A percentile compares a stretch with the other conserved stretches of the same genome.
These are phyloP conservation scores for Nitzschia putrida DNA, from an alignment of 108 stramenopile genomes.

Conservation along the genomic window DNA sequence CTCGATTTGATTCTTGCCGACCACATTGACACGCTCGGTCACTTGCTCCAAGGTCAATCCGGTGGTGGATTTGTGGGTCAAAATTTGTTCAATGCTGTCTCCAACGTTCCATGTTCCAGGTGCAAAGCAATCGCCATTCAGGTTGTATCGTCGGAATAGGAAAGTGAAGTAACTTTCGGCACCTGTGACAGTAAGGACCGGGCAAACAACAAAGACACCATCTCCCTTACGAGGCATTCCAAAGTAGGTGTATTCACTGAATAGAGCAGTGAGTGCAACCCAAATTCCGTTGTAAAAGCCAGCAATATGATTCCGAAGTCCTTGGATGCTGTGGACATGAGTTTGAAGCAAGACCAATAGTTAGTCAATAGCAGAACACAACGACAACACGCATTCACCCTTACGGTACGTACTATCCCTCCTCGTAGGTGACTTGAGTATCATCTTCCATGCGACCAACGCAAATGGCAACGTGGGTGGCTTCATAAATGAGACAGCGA, in stretches of 20 bases:
- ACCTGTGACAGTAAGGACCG: conserved; percentile 3
- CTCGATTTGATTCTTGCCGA: not conserved
- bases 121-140: conserved; percentile 8
- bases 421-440: no score
- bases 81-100: conserved; percentile 22
- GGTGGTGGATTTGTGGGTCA: conserved; percentile 27
- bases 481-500: conserved; percentile 40
- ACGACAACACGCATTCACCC: not conserved
- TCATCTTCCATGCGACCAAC: no score
- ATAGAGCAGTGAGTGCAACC: not conserved
- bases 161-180: conserved; percentile 18
- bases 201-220: not conserved
- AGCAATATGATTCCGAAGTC: not conserved
- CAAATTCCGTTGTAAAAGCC: not conserved
- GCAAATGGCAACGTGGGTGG: conserved; percentile 52
- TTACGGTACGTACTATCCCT: no score
- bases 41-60: not conserved
- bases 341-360: no score
- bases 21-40: not conserved
- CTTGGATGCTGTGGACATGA: not conserved
- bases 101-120: conserved; percentile 1
- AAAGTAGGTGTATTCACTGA: not conserved
- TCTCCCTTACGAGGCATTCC: not conserved
- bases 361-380: not conserved
- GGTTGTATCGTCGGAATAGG: conserved; percentile 37